A percentile compares a stretch with the other conserved stretches of the same genome.
Evolutionary conservation across 164 flowering plant genomes (phyloP).

Genomic region (Annona squamosa): DNA sequence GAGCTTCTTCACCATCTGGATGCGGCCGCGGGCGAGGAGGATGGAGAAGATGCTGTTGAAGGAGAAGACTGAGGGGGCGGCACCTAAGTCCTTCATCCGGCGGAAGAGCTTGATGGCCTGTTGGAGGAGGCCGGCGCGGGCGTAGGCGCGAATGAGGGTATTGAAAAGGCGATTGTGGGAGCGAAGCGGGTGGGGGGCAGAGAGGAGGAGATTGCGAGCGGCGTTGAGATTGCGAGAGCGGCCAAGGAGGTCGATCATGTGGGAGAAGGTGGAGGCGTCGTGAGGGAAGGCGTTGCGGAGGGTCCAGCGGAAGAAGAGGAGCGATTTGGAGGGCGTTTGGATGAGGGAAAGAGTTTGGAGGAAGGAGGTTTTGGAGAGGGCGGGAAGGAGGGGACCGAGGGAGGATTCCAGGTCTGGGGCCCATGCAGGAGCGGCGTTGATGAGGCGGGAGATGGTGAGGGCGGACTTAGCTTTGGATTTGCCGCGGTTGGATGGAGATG

Average conservation of each 20-base stretch:
- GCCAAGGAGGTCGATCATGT: slow-evolving; percentile 49
- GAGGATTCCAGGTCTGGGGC: slow-evolving; percentile 33
- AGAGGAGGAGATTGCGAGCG: slow-evolving; percentile 55
- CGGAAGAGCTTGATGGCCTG: slow-evolving; percentile 52
- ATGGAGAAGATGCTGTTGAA: slow-evolving; percentile 48
- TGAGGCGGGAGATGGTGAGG: slow-evolving; percentile 19
- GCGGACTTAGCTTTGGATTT: slow-evolving; percentile 15
- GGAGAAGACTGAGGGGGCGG: slow-evolving; percentile 52
- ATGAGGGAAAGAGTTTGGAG: slow-evolving; percentile 48
- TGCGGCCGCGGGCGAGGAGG: slow-evolving; percentile 59
- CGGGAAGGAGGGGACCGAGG: slow-evolving; percentile 31
- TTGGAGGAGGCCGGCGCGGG: slow-evolving; percentile 51
- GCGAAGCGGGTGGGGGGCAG: slow-evolving; percentile 39
- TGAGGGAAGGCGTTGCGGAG: slow-evolving; percentile 27
- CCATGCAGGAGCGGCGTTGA: slow-evolving; percentile 27
- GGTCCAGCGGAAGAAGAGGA: slow-evolving; percentile 58
- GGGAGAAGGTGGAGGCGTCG: slow-evolving; percentile 37
- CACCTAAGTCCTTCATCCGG: slow-evolving; percentile 43
- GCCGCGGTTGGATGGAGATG: slow-evolving; percentile 1
- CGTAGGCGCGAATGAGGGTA: slow-evolving; percentile 55
- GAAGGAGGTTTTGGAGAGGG: slow-evolving; percentile 43
- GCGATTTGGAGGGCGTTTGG: slow-evolving; percentile 38
- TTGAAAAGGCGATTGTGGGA: slow-evolving; percentile 58
- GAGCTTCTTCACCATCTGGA: slow-evolving; percentile 42
- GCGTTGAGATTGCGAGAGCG: slow-evolving; percentile 45